A percentile compares a stretch with the other conserved stretches of the same genome.
These are phyloP conservation scores for Phaffomyces antillensis DNA, from an alignment of 805 yeast genomes.

Conservation along the genomic window DNA sequence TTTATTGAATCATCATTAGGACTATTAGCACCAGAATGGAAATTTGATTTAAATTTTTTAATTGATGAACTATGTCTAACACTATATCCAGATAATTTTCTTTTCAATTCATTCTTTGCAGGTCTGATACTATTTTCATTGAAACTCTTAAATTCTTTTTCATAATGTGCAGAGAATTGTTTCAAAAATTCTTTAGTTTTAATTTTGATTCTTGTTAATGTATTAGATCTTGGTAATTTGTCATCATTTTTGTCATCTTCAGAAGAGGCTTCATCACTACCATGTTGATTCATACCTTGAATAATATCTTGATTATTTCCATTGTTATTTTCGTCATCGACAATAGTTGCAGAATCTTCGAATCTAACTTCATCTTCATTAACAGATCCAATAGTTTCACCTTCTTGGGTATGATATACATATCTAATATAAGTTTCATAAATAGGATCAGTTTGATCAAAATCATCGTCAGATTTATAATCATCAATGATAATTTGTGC, in stretches of 20 bases:
- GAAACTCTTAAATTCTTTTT: slow-evolving; percentile 5
- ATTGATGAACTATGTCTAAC: slow-evolving; percentile 3
- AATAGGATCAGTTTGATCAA: slow-evolving; percentile 5
- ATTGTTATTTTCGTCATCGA: slow-evolving; percentile 4
- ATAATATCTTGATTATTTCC: not conserved
- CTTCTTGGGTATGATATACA: slow-evolving; percentile 3
- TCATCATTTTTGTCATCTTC: not conserved
- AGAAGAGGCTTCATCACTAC: not conserved
- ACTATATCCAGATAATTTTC: slow-evolving; percentile 5
- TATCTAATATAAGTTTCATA: slow-evolving; percentile 10
- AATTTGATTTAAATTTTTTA: slow-evolving; percentile 5
- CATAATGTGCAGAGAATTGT: slow-evolving; percentile 5
- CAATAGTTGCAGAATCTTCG: slow-evolving; percentile 5
- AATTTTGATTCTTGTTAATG: slow-evolving; percentile 5
- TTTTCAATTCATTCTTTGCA: slow-evolving; percentile 6
- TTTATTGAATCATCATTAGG: not conserved
- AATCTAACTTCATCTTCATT: slow-evolving; percentile 1
- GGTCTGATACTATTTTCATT: slow-evolving; percentile 5
- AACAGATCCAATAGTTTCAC: slow-evolving; percentile 2
- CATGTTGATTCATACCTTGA: not conserved
- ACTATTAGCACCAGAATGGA: too few species aligned
- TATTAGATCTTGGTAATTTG: not conserved
- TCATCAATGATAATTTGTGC: not conserved
- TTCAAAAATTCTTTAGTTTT: slow-evolving; percentile 4
- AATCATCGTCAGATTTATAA: not conserved